phyloP scores from a whole-genome alignment of 441 rosid species.

The Aleurites moluccanus region DNA sequence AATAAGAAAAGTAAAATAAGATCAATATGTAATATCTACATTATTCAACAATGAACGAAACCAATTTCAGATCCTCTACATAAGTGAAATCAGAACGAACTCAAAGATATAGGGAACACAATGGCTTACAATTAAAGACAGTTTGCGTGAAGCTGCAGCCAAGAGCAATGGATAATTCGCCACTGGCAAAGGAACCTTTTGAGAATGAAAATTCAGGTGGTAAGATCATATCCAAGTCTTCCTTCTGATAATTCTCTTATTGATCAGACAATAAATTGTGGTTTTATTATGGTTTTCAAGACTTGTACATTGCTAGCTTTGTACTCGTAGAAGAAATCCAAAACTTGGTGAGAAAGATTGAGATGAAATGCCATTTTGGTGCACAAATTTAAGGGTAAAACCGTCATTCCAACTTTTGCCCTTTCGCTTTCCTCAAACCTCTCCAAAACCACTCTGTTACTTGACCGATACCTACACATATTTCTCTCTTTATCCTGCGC shows the following conservation, averaged over 20 bases:
- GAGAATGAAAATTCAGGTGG: constrained; percentile 57
- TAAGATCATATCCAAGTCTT: constrained; percentile 44
- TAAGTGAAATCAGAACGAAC: neutral
- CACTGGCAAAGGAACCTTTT: constrained; percentile 57
- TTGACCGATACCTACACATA: neutral
- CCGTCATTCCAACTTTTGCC: neutral
- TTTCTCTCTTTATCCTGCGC: neutral
- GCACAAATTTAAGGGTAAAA: neutral
- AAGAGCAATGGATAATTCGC: constrained; percentile 54
- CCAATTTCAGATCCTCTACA: neutral
- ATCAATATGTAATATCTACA: neutral
- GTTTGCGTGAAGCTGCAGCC: constrained; percentile 88
- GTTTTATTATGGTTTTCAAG: constrained; percentile 29
- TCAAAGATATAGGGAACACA: neutral
- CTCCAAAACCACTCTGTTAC: neutral
- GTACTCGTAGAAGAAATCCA: constrained; percentile 36
- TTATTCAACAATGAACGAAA: neutral
- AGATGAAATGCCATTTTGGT: no score
- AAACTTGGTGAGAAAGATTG: constrained; percentile 63
- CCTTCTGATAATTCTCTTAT: constrained; percentile 27
- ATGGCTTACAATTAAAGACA: constrained; percentile 58
- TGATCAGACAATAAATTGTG: constrained; percentile 53
- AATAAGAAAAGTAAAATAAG: neutral
- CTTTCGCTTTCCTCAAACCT: neutral
- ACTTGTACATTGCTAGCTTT: neutral